Conservation (phyloP, 1,284 basidiomycete species). For the Naganishia liquefaciens region DNA sequence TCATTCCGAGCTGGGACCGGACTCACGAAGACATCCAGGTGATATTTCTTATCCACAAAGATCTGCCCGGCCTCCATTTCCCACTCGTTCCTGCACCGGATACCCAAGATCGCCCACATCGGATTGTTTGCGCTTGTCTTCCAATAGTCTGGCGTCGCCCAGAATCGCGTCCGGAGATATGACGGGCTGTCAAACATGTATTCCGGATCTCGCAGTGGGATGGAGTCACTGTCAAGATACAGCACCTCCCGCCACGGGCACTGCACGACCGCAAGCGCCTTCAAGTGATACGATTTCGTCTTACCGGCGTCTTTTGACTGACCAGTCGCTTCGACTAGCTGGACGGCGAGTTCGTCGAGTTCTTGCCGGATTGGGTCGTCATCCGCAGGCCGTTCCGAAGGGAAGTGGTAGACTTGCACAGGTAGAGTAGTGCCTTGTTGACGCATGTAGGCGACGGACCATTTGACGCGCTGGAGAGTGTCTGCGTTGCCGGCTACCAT, state of each 20-base stretch:
- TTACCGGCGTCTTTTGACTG: conserved; percentile 47
- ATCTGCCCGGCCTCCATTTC: conserved; percentile 58
- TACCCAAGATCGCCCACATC: conserved; percentile 56
- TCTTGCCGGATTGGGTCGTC: conserved; percentile 48
- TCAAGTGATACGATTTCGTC: conserved; percentile 56
- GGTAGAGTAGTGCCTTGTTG: conserved; percentile 49
- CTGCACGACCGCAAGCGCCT: conserved; percentile 56
- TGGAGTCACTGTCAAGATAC: conserved; percentile 56
- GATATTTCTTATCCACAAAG: conserved; percentile 55
- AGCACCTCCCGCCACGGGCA: conserved; percentile 56
- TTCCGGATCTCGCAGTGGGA: conserved; percentile 53
- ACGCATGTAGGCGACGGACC: conserved; percentile 53
- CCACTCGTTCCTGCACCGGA: conserved; percentile 59
- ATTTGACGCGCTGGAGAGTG: conserved; percentile 54
- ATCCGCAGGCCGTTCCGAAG: conserved; percentile 49
- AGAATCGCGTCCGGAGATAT: conserved; percentile 52
- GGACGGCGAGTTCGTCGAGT: conserved; percentile 49
- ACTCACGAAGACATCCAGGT: conserved; percentile 54
- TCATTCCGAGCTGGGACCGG: not conserved
- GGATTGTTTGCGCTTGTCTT: conserved; percentile 54
- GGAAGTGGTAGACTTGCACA: conserved; percentile 50
- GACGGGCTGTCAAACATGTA: conserved; percentile 55
- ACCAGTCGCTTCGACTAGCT: conserved; percentile 49
- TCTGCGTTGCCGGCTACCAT: conserved; percentile 58
- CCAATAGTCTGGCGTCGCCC: conserved; percentile 52